Evolutionary conservation across 106 monocot genomes (phyloP), one percentile per base, ranked within the genome.

Genomic region (Phalaenopsis aphrodite): DNA sequence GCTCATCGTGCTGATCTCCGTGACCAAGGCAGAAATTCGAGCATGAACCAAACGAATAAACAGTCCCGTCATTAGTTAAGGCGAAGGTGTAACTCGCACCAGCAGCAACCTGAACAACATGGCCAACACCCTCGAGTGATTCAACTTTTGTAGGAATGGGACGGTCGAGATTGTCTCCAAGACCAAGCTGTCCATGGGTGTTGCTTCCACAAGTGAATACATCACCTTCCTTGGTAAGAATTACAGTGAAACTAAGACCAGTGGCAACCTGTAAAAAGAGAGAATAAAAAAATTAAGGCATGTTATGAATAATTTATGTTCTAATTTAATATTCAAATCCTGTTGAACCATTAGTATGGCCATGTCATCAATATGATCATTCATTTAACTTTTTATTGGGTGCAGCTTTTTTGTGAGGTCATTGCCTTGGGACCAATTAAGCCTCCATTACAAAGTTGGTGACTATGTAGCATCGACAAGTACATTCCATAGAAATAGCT

Each of bases 1-100:
- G 89, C 78, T 92, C 92, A 79, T 98, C 85, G 30, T 88, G 94
- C 78, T 94, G 94, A 84, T 94, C 94, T 24, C 92, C 97, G 81
- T 98, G 97, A 11, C 92, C 97, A 78, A 98, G 89, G 86, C 97
- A 98, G 79, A 98, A 98, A 81, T 98, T 98, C 69, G 90, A 78
- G 84, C 94, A 94, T 12, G 94, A 94, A 72, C 97, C 97, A 83
- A 92, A 98, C 55, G 97, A 94, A 81, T 94, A 81, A 67, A 94
- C 86, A 52, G 86, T 87, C 23, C 97, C 94, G 84, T 94, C 87
- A 69, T 87, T 81, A 30, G 94, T 92, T 46, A 98, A 89, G 49
- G 94, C 86, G 72, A 98, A 87, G 42, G 94, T 88, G 77, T 98
- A 98, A 78, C 89, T 98, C 36, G 90, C 87, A 78, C 97, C 94